A percentile compares a stretch with the other conserved stretches of the same genome.
Conservation (phyloP, 2,329 filamentous ascomycete genomes). For the Pseudocercospora macadamiae region DNA sequence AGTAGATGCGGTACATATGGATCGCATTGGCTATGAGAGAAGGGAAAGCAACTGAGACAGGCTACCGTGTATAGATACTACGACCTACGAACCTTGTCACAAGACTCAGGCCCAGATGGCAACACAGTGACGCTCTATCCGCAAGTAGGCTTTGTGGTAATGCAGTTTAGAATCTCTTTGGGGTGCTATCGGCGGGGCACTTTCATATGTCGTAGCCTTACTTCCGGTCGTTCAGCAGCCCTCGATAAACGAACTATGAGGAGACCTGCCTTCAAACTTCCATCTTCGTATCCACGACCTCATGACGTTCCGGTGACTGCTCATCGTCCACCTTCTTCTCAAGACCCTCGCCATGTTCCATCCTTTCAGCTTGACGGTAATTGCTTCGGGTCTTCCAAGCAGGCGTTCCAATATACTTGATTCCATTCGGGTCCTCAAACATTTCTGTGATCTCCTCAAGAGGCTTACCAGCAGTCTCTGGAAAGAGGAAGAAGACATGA, state of each 20-base stretch:
- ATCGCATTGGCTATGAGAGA: background rate
- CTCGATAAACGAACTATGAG: background rate
- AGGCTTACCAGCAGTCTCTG: conserved; percentile 74
- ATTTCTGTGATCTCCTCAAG: conserved; percentile 79
- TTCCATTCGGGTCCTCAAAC: conserved; percentile 53
- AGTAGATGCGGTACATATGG: background rate
- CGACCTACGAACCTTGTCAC: background rate
- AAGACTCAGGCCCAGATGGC: too few relatives aligned
- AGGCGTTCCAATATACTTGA: conserved; percentile 52
- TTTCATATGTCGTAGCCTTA: too few relatives aligned
- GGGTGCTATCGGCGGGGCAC: too few relatives aligned
- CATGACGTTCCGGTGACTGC: conserved; percentile 15
- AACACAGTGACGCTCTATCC: too few relatives aligned
- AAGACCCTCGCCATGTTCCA: conserved; percentile 18
- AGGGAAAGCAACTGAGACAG: background rate
- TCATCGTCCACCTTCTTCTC: conserved; percentile 19
- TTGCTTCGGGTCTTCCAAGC: conserved; percentile 56
- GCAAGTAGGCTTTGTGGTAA: too few relatives aligned
- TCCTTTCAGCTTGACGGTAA: conserved; percentile 6
- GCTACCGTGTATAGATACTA: background rate
- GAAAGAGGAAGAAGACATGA: conserved; percentile 65
- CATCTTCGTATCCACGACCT: conserved; percentile 18
- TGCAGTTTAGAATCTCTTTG: too few relatives aligned
- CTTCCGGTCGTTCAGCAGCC: too few relatives aligned
- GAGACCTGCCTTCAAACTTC: conserved; percentile 7